Base-by-base conservation (phyloP, 75 land plant genomes). In the Ceratopteris richardii region DNA sequence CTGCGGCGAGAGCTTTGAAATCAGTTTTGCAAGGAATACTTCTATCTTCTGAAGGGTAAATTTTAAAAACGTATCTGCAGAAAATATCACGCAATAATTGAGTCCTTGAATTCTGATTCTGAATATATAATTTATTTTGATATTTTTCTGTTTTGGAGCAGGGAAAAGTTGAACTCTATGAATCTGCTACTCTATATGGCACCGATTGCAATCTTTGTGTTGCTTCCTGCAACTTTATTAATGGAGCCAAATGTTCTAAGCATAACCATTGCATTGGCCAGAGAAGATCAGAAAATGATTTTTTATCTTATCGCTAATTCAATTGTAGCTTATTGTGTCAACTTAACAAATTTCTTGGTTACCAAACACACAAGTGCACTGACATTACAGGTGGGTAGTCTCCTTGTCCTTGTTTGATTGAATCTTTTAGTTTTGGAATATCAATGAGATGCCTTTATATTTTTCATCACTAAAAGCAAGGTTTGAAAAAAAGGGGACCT, bases 1-100 rank as follows among this genome's bases (percentile, higher is more conserved):
- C 88, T 54, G 88, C 87, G 43, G 88, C 88, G 24, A 60, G 88
- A 40, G 88, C 88, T 16, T 71, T 85, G 25, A 84, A 84, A 54
- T 81, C 88, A 0, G 88, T 85, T 27, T 30, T 84, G 9, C 88
- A 84, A 57, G 87, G 88, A 22, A 83, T 84, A 60, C 54, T 84
- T 24, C 61, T 83, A 11, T 82, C 88, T 31, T 78, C 76, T 33
- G 88, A 84, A 57, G 87, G 87, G 83, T 81, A 68, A 40, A 40
- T 40, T n/a, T n/a, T n/a, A n/a, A n/a, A n/a, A n/a, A n/a, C n/a
- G n/a, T n/a, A n/a, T n/a, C n/a, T n/a, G n/a, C n/a, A n/a, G n/a
- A n/a, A n/a, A n/a, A n/a, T n/a, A n/a, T n/a, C n/a, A n/a, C n/a
- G n/a, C n/a, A n/a, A n/a, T n/a, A n/a, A n/a, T n/a, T n/a, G n/a